A percentile compares a stretch with the other conserved stretches of the same genome.
phyloP scores from a whole-genome alignment of 176 grass and related monocot genomes.

The Oropetium thomaeum region DNA sequence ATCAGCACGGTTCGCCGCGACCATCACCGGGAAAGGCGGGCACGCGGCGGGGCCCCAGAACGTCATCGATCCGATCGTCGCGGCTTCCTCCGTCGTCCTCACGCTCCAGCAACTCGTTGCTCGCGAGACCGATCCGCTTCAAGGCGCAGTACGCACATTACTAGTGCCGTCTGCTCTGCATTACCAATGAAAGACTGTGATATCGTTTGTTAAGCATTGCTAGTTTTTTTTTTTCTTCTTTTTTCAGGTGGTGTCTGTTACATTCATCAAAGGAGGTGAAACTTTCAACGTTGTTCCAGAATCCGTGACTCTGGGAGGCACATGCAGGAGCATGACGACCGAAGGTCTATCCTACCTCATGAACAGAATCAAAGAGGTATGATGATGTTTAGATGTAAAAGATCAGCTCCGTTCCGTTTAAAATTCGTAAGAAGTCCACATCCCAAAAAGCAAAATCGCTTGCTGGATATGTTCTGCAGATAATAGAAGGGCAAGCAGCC shows the following conservation, averaged over 20 bases:
- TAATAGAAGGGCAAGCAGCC: conserved; percentile 51
- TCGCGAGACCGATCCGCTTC: conserved; percentile 57
- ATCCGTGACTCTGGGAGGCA: conserved; percentile 56
- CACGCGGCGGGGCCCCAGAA: conserved; percentile 52
- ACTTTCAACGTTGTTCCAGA: conserved; percentile 69
- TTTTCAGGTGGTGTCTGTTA: conserved; percentile 64
- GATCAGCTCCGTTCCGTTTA: too few relatives aligned
- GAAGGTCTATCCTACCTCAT: conserved; percentile 48
- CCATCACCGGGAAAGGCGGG: conserved; percentile 66
- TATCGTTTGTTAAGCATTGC: too few relatives aligned
- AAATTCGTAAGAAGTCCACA: too few relatives aligned
- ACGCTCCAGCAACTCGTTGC: conserved; percentile 67
- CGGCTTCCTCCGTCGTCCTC: conserved; percentile 44
- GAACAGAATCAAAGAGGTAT: conserved; percentile 57
- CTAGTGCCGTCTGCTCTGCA: too few relatives aligned
- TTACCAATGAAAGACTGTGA: background rate
- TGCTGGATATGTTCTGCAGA: conserved; percentile 16
- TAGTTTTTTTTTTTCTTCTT: too few relatives aligned
- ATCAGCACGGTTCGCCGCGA: conserved; percentile 49
- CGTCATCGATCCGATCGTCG: conserved; percentile 52
- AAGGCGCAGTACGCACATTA: conserved; percentile 43
- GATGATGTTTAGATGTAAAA: background rate
- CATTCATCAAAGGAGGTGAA: conserved; percentile 56
- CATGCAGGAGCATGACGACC: conserved; percentile 59
- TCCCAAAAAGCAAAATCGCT: too few relatives aligned